Conservation (phyloP, 352 stramenopile genomes). For the Phytopythium litorale region DNA sequence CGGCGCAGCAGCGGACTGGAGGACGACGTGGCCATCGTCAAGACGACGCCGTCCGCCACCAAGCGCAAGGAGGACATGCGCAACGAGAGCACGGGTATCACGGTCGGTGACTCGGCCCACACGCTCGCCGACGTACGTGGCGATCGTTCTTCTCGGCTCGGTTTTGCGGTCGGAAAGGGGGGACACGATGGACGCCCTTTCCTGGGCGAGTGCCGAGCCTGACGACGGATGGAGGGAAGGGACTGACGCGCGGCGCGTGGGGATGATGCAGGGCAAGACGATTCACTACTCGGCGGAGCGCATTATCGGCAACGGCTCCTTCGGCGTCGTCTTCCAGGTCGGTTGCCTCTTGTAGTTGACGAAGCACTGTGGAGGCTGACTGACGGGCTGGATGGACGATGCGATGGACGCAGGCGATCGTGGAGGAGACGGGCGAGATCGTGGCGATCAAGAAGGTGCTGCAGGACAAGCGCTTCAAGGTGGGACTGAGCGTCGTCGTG, state of each 20-base stretch:
- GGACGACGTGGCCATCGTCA: conserved; percentile 34
- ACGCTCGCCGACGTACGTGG: conserved; percentile 68
- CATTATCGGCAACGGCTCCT: conserved; percentile 99
- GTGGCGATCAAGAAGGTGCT: conserved; percentile 99
- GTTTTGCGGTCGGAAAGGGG: not conserved
- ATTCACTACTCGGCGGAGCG: conserved; percentile 96
- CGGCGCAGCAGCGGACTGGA: conserved; percentile 12
- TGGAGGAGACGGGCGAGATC: conserved; percentile 96
- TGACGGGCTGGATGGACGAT: no score
- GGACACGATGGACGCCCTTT: not conserved
- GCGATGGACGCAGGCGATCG: conserved; percentile 51
- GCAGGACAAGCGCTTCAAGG: conserved; percentile 99
- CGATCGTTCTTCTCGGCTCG: conserved; percentile 8
- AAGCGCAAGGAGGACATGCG: conserved; percentile 79
- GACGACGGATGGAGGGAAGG: not conserved
- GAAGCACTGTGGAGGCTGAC: not conserved
- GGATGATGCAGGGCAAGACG: conserved; percentile 60
- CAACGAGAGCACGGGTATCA: conserved; percentile 83
- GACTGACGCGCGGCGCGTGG: not conserved
- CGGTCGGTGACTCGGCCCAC: conserved; percentile 75
- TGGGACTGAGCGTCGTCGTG: conserved; percentile 9
- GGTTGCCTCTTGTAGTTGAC: not conserved
- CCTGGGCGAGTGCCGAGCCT: not conserved
- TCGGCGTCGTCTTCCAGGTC: conserved; percentile 98
- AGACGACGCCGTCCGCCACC: conserved; percentile 36